Base-by-base conservation (phyloP, 2,329 filamentous ascomycete genomes). In the Trichoderma semiorbis region DNA sequence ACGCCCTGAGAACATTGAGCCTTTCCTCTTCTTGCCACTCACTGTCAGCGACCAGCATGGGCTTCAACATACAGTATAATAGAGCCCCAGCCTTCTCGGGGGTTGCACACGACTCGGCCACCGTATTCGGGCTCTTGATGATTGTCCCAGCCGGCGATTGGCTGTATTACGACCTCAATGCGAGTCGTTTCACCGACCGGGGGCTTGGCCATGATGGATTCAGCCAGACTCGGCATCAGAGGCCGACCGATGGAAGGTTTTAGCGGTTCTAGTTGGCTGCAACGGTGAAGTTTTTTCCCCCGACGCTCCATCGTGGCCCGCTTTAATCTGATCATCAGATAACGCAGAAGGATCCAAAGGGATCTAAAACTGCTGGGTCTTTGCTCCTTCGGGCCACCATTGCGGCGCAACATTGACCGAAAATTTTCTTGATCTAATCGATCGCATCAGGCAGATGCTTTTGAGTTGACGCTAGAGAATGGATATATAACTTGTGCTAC, bases 241-340 rank as follows among this genome's bases (percentile, higher is more conserved):
- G 26, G 18, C 65, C 65, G 65, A 60, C 65, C 65, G 65, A 60
- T 68, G 53, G 24, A 14, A 18, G 24, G 18, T 26, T 43, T 30
- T 21, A 21, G 64, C 8, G 24, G 18, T 34, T 43, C 21, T 21
- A 16, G 64, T 14, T 57, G 64, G 34, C 10, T n/a, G n/a, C 39
- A 26, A 26, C 43, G 34, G n/a, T 12, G 55, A 69, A 69, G 66
- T 34, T 34, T 69, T 69, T 68, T 43, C n/a, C 63, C 10, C 30
- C 2, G 7, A 36, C 47, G 55, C 55, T 61, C 53, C 53, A 34
- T 60, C n/a, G 10, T 69, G 55, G 32, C 55, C 66, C 66, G 39
- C 55, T 61, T 61, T 61, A 60, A 69, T 69, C 66, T 60, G 66
- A 69, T 69, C 34, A 69, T 69, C 66, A 69, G 66, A 69, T 69